These are phyloP conservation scores for Gryganskiella cystojenkinii DNA, from an alignment of 192 early-diverging fungal species.

Conservation along the genomic window DNA sequence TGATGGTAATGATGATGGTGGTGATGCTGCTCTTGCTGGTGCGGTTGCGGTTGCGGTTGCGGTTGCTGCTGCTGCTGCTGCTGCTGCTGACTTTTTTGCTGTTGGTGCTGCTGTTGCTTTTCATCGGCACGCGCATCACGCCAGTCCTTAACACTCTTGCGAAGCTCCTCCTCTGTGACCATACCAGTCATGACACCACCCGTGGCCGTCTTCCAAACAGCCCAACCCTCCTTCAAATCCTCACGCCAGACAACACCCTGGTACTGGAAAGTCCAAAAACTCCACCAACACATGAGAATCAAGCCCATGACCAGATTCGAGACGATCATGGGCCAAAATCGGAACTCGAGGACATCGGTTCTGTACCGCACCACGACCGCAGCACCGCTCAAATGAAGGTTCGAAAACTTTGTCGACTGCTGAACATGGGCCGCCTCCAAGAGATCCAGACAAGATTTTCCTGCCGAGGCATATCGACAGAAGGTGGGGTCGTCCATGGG, in stretches of 20 bases:
- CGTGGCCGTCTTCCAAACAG: conserved; percentile 57
- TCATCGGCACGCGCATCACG: conserved; percentile 5
- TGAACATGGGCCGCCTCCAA: conserved; percentile 17
- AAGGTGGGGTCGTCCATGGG: conserved; percentile 49
- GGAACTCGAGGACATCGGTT: conserved; percentile 43
- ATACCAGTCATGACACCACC: conserved; percentile 48
- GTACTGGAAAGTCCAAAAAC: conserved; percentile 69
- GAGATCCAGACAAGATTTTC: conserved; percentile 45
- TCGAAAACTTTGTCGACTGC: background rate
- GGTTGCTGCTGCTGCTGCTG: too few species aligned
- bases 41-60: too few species aligned
- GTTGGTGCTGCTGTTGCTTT: conserved; percentile 10
- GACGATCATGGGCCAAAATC: conserved; percentile 51
- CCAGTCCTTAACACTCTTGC: conserved; percentile 53
- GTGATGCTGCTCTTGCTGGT: too few species aligned
- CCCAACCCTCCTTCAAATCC: conserved; percentile 62
- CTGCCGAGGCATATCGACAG: conserved; percentile 32
- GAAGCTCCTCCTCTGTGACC: conserved; percentile 43
- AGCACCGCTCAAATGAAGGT: conserved; percentile 1
- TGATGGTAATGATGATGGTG: too few species aligned
- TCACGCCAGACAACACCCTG: conserved; percentile 63
- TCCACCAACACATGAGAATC: conserved; percentile 63
- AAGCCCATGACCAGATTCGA: conserved; percentile 55
- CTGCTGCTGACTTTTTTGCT: background rate
- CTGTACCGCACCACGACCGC: conserved; percentile 37